Conservation (phyloP, 2,329 filamentous ascomycete species). For the Botryotinia convoluta region DNA sequence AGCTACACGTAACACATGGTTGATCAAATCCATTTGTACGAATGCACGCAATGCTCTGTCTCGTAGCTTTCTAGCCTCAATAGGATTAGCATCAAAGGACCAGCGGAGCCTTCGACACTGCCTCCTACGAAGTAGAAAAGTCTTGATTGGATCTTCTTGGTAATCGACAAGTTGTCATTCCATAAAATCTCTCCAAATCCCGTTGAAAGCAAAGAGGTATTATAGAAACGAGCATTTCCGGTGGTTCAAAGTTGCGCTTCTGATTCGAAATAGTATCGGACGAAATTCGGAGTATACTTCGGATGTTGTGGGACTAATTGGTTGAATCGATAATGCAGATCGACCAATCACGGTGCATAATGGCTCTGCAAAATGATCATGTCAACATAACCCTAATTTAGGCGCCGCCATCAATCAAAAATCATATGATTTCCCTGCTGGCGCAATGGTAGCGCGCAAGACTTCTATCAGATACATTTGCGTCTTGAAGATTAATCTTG, state of each 20-base stretch:
- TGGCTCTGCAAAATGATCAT: rapidly evolving
- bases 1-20: not conserved
- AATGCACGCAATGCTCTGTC: not conserved
- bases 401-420: rapidly evolving
- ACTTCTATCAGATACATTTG: not conserved
- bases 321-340: too few species aligned
- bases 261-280: not conserved
- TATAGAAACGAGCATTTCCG: not conserved
- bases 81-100: not conserved
- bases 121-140: not conserved
- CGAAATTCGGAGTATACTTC: not conserved
- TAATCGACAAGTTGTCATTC: not conserved
- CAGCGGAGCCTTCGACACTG: not conserved
- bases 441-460: conserved; percentile 21
- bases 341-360: not conserved
- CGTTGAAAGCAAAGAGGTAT: not conserved
- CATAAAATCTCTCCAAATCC: not conserved
- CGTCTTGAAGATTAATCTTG: not conserved
- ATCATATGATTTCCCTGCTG: conserved; percentile 10
- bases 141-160: not conserved
- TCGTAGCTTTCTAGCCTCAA: not conserved
- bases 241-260: not conserved
- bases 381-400: rapidly evolving
- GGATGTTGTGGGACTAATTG: not conserved
- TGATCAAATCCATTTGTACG: not conserved